Percentiles rank a stretch among this genome's conserved stretches.
These are phyloP conservation scores for Zygotorulaspora mrakii DNA, from an alignment of 1,139 yeast species.

Conservation along the genomic window DNA sequence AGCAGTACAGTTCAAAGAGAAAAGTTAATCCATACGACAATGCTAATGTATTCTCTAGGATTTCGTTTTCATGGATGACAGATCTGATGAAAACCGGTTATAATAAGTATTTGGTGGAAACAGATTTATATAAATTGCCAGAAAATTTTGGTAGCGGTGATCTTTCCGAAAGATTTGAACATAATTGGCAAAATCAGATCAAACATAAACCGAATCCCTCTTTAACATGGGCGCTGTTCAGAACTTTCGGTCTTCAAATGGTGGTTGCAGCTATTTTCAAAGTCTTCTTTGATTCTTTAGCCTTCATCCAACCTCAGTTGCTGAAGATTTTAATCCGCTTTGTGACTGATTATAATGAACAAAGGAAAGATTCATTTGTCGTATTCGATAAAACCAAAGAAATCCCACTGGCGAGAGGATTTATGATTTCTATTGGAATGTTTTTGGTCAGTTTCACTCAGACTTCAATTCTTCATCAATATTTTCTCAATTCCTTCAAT, in stretches of 20 bases:
- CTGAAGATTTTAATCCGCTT: conserved; percentile 70
- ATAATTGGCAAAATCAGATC: conserved; percentile 56
- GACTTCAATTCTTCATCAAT: conserved; percentile 85
- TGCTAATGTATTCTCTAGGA: conserved; percentile 75
- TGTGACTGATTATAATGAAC: conserved; percentile 68
- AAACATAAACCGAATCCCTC: conserved; percentile 53
- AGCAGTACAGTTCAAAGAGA: conserved; percentile 38
- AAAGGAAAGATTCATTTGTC: conserved; percentile 32
- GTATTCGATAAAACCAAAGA: conserved; percentile 33
- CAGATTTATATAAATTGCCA: conserved; percentile 82
- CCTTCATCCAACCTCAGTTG: conserved; percentile 87
- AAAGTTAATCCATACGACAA: conserved; percentile 63
- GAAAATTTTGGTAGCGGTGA: conserved; percentile 52
- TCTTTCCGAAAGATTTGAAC: conserved; percentile 49
- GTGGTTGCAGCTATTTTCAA: conserved; percentile 75
- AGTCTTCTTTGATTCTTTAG: conserved; percentile 69
- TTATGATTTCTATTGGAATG: conserved; percentile 80
- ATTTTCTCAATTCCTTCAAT: conserved; percentile 84
- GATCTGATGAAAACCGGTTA: conserved; percentile 86
- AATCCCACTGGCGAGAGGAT: conserved; percentile 69
- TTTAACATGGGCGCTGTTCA: conserved; percentile 55
- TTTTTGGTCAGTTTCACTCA: conserved; percentile 77
- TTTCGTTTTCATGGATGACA: conserved; percentile 91
- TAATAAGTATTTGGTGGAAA: conserved; percentile 62
- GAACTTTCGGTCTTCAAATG: conserved; percentile 70